Evolutionary conservation across 495 filamentous ascomycete species (phyloP).

Genomic region (Hypoxylon trugodes): DNA sequence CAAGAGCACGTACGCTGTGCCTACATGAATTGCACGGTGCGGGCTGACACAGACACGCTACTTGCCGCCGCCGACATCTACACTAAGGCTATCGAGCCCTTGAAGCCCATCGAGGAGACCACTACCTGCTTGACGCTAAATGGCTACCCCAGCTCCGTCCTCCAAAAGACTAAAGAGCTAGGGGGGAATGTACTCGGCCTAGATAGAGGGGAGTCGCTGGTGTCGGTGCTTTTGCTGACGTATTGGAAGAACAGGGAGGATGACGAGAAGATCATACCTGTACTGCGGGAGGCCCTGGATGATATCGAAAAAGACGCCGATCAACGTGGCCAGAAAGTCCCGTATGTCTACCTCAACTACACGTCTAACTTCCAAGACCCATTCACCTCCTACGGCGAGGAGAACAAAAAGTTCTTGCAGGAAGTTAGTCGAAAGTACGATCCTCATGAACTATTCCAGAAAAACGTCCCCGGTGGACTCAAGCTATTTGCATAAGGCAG

Average conservation of each 20-base stretch:
- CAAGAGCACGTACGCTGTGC: too few relatives aligned
- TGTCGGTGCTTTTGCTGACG: background rate
- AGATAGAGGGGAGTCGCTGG: background rate
- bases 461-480: background rate
- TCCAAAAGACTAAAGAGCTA: background rate
- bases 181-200: background rate
- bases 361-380: background rate
- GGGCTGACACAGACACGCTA: background rate
- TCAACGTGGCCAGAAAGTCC: too few relatives aligned
- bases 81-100: background rate
- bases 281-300: too few relatives aligned
- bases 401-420: background rate
- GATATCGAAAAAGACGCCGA: too few relatives aligned
- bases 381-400: background rate
- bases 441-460: background rate
- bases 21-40: background rate
- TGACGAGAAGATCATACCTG: too few relatives aligned
- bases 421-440: background rate
- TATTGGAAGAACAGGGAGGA: background rate
- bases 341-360: background rate
- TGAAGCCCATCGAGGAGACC: background rate
- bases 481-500: background rate
- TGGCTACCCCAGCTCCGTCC: background rate
- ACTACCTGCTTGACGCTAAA: background rate
- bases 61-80: background rate